phyloP scores from a whole-genome alignment of 176 grass and related monocot genomes.

The Tillandsia fasciculata region DNA sequence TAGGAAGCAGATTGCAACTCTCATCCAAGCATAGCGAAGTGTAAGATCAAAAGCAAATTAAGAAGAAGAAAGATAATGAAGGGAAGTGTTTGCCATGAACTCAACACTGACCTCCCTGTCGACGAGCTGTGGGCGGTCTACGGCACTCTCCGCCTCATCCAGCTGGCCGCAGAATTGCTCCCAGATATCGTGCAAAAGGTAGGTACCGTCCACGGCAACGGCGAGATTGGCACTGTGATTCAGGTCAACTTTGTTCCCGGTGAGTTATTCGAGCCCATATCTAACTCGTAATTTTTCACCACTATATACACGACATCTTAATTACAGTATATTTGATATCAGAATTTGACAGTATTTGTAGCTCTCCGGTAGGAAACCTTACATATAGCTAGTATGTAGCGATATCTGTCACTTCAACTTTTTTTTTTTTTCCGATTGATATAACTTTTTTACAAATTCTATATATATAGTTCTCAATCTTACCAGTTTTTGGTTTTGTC shows the following conservation, averaged over 20 bases:
- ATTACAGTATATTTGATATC: background rate
- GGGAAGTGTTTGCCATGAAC: conserved; percentile 23
- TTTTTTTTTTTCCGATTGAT: too few relatives aligned
- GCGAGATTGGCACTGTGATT: conserved; percentile 23
- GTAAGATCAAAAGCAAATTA: too few relatives aligned
- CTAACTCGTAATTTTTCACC: too few relatives aligned
- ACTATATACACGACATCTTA: background rate
- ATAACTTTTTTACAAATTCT: too few relatives aligned
- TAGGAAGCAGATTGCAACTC: too few relatives aligned
- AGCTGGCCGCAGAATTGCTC: conserved; percentile 10
- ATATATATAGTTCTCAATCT: background rate
- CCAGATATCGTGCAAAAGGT: conserved; percentile 14
- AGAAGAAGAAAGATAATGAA: conserved; percentile 5
- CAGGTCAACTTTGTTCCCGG: conserved; percentile 28
- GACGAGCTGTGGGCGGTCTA: conserved; percentile 19
- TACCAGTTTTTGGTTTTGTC: background rate
- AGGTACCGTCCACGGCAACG: conserved; percentile 15
- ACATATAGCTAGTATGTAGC: too few relatives aligned
- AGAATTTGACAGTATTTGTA: too few relatives aligned
- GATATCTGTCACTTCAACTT: too few relatives aligned
- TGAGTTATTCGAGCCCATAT: background rate
- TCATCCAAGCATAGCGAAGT: too few relatives aligned
- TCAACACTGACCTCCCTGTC: conserved; percentile 15
- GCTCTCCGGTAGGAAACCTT: too few relatives aligned
- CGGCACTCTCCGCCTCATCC: conserved; percentile 17